Base-by-base conservation (phyloP, 2,329 filamentous ascomycete genomes). In the Nemania diffusa region DNA sequence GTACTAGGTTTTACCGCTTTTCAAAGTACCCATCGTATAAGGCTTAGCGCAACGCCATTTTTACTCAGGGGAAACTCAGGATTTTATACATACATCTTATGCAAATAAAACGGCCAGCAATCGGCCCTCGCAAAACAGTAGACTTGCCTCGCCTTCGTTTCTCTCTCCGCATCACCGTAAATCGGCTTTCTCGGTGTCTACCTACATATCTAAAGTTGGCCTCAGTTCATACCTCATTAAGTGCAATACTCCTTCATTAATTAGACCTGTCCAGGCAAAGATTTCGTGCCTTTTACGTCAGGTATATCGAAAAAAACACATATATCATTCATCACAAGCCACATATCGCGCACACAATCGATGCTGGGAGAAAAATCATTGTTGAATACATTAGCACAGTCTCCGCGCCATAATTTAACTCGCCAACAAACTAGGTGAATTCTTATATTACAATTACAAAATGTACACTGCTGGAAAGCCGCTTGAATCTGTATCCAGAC, bases 271-370 rank as follows among this genome's bases (percentile, higher is more conserved):
- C 48, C 58, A 24, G 58, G 58, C 58, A 53, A 48, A 61, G 58
- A 61, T 34, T 61, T 61, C 58, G 58, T 61, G 58, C 58, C 34
- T 53, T 61, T 61, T 61, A 61, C 58, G 53, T 61, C 58, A 53
- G 48, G 58, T 53, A 61, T 61, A 61, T 61, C 34, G 34, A n/a
- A 61, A 34, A 48, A 61, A 61, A 61, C 48, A 61, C 48, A 61
- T 58, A 48, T 58, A 57, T 61, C 46, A 61, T 61, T 61, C 48
- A 52, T 61, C 46, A 61, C 57, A 61, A 61, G 57, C 57, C 32
- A 61, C 57, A 61, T 53, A 53, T 61, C 48, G 57, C 48, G 57
- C 34, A 61, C 57, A 61, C 48, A 52, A 52, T 61, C 57, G 57
- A 61, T 44, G 57, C 57, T 61, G 57, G 57, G 46, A 61, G 58